Evolutionary conservation across 306 rosid species (phyloP).

Genomic region (Castanospermum australe): DNA sequence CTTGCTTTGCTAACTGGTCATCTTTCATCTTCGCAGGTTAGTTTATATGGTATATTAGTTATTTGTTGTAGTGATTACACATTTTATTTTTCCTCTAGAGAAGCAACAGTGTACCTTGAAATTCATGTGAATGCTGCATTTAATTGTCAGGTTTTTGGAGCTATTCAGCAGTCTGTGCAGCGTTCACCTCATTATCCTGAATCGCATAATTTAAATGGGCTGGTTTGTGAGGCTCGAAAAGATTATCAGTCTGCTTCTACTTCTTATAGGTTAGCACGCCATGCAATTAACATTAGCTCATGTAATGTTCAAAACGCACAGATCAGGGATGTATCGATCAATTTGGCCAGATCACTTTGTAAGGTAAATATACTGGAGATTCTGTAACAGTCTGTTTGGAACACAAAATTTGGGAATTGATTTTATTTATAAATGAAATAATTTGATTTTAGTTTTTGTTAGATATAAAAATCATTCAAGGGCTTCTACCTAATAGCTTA

Average conservation of each 20-base stretch:
- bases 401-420: no score
- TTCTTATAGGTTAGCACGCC: slow-evolving; percentile 73
- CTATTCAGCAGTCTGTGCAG: slow-evolving; percentile 89
- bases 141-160: slow-evolving; percentile 70
- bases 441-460: no score
- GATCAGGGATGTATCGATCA: slow-evolving; percentile 64
- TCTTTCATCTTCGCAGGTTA: slow-evolving; percentile 87
- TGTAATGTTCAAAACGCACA: slow-evolving; percentile 43
- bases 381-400: no score
- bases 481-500: no score
- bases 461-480: no score
- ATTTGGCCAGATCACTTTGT: slow-evolving; percentile 80
- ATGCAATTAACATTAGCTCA: slow-evolving; percentile 45
- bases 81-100: slow-evolving; percentile 22
- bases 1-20: slow-evolving; percentile 81
- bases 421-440: no score
- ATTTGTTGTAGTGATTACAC: slow-evolving; percentile 12
- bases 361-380: slow-evolving; percentile 44
- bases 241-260: slow-evolving; percentile 75
- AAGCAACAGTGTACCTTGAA: neutral
- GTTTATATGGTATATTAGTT: slow-evolving; percentile 16
- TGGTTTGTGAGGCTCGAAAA: slow-evolving; percentile 76
- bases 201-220: slow-evolving; percentile 80
- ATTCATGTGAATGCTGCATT: slow-evolving; percentile 23
- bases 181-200: slow-evolving; percentile 86